phyloP scores from a whole-genome alignment of 352 stramenopile genomes.

The Phytopythium oedochilum region DNA sequence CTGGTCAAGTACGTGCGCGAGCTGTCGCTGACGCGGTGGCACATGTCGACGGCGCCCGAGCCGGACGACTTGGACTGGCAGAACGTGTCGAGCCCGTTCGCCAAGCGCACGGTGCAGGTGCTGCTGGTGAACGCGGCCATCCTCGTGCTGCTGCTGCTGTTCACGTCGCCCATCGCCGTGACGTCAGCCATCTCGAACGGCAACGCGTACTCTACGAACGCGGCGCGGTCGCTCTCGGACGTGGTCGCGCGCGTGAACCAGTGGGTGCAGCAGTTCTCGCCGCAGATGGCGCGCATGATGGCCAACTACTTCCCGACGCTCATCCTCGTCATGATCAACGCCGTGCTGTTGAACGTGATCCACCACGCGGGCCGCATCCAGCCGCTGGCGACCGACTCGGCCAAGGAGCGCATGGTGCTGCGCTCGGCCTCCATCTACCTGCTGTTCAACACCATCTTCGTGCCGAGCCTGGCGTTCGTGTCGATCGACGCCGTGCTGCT shows the following conservation, averaged over 20 bases:
- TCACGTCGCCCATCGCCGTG: conserved; percentile 81
- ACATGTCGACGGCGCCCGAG: conserved; percentile 67
- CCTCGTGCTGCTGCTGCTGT: conserved; percentile 66
- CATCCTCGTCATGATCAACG: conserved; percentile 87
- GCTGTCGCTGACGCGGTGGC: conserved; percentile 71
- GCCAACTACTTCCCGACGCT: conserved; percentile 74
- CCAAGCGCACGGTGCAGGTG: conserved; percentile 67
- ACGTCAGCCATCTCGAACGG: conserved; percentile 77
- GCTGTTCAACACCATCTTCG: conserved; percentile 88
- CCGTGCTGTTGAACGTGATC: conserved; percentile 80
- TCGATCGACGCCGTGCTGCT: conserved; percentile 82
- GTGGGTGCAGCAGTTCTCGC: conserved; percentile 54
- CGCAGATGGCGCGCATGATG: conserved; percentile 79
- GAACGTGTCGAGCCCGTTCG: conserved; percentile 79
- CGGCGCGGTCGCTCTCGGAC: conserved; percentile 62
- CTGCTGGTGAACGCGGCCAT: conserved; percentile 76
- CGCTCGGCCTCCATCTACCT: conserved; percentile 75
- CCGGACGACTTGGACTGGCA: conserved; percentile 86
- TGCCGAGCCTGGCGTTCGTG: conserved; percentile 81
- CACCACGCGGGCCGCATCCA: conserved; percentile 79
- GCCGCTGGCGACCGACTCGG: conserved; percentile 79
- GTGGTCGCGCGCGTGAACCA: conserved; percentile 56
- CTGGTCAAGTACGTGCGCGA: conserved; percentile 78
- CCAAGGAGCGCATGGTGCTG: conserved; percentile 80
- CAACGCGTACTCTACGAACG: conserved; percentile 54